Conservation (phyloP, 2,329 filamentous ascomycete species). For the Podosphaera fusca region DNA sequence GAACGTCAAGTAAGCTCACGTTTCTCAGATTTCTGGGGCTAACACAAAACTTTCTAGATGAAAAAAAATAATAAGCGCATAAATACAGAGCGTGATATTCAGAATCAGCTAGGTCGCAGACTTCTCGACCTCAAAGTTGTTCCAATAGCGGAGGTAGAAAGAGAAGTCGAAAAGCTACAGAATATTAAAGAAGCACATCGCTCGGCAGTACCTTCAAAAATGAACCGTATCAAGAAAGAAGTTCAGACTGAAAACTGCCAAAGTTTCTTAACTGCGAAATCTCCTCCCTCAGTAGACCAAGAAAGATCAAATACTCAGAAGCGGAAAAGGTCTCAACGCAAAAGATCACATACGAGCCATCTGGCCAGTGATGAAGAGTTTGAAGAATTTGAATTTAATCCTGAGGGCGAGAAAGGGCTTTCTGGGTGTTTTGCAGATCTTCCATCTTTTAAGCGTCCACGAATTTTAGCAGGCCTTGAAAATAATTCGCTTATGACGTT, state of each 20-base stretch:
- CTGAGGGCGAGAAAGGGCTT: neutral
- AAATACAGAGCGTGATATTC: constrained; percentile 9
- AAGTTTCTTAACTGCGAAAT: neutral
- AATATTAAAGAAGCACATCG: neutral
- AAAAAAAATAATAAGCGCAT: constrained; percentile 12
- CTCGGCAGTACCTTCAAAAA: neutral
- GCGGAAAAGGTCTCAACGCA: neutral
- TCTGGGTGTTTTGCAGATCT: neutral
- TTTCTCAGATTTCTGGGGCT: neutral
- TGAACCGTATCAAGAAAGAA: neutral
- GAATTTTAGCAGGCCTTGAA: neutral
- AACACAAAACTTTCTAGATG: constrained; percentile 4
- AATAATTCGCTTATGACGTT: neutral
- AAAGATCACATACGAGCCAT: neutral
- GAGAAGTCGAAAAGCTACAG: neutral
- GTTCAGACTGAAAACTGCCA: neutral
- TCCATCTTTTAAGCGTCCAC: neutral
- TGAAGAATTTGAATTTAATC: neutral
- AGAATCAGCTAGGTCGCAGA: constrained; percentile 10
- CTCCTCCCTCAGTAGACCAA: neutral
- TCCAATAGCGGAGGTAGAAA: neutral
- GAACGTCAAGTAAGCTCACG: constrained; percentile 8
- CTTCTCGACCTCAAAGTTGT: constrained; percentile 1
- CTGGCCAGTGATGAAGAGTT: neutral
- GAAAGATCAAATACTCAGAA: neutral